Evolutionary conservation across 2,329 filamentous ascomycete genomes (phyloP).

Genomic region (Annulohypoxylon truncatum): DNA sequence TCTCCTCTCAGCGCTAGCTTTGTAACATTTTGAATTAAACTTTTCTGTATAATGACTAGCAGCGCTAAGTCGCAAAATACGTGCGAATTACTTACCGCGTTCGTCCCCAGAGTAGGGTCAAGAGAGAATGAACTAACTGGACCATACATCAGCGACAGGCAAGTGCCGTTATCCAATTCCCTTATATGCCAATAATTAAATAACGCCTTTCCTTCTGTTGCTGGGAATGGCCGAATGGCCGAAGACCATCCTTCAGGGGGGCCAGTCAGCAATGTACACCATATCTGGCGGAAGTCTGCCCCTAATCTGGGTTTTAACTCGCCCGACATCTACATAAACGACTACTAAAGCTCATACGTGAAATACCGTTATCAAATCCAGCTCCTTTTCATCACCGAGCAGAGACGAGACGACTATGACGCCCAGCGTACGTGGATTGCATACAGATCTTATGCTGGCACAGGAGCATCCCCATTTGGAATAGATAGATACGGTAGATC

Average conservation of each 20-base stretch:
- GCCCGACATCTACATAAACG: conserved; percentile 1
- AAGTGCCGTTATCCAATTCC: neutral
- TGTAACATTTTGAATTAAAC: too few species aligned
- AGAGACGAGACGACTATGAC: neutral
- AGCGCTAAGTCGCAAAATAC: too few species aligned
- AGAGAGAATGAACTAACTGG: too few species aligned
- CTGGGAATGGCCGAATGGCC: conserved; percentile 1
- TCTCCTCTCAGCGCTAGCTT: too few species aligned
- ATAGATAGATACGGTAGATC: neutral
- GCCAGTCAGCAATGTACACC: conserved; percentile 1
- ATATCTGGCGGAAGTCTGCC: conserved; percentile 18
- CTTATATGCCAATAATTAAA: neutral
- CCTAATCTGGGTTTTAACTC: conserved; percentile 10
- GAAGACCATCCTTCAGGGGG: conserved; percentile 10
- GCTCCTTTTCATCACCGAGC: neutral
- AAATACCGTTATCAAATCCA: neutral
- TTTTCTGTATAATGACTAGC: too few species aligned
- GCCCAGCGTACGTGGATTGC: neutral
- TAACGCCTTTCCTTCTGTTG: neutral
- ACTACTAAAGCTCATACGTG: conserved; percentile 1
- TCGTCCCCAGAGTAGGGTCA: too few species aligned
- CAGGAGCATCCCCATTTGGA: neutral
- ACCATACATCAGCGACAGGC: neutral
- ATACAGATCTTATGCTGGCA: neutral
- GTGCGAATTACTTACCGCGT: too few species aligned